A percentile compares a stretch with the other conserved stretches of the same genome.
phyloP scores from a whole-genome alignment of 139 green algal species.

The Penium margaritaceum region DNA sequence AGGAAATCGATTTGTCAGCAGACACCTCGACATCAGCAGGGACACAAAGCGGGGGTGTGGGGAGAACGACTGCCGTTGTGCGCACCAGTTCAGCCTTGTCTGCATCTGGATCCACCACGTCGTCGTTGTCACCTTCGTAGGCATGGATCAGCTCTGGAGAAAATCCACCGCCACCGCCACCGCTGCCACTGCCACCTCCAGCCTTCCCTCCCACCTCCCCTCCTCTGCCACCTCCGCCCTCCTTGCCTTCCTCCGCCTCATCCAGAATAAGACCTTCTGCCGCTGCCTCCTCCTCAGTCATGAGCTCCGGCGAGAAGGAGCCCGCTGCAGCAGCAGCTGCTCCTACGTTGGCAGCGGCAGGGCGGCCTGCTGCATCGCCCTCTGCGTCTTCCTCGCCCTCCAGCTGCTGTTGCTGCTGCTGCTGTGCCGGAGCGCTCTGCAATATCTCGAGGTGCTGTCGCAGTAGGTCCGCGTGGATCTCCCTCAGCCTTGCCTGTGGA shows the following conservation, averaged over 20 bases:
- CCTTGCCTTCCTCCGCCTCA: constrained; percentile 36
- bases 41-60: no score
- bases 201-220: neutral
- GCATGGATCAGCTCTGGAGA: constrained; percentile 23
- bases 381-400: constrained; percentile 18
- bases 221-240: constrained; percentile 33
- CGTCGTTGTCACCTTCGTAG: constrained; percentile 16
- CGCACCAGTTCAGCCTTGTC: constrained; percentile 49
- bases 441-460: constrained; percentile 18
- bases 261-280: no score
- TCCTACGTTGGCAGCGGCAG: neutral
- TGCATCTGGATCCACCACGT: constrained; percentile 42
- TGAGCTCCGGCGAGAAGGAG: constrained; percentile 43
- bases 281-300: constrained; percentile 27
- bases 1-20: no score
- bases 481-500: constrained; percentile 26
- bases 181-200: constrained; percentile 48
- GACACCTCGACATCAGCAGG: no score
- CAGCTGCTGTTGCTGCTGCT: no score
- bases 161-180: constrained; percentile 37
- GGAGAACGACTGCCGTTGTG: no score
- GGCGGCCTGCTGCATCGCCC: neutral
- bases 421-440: no score
- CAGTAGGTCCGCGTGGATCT: constrained; percentile 43
- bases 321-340: neutral